Evolutionary conservation across 192 early-diverging fungal species (phyloP).

Genomic region (Cladochytrium replicatum): DNA sequence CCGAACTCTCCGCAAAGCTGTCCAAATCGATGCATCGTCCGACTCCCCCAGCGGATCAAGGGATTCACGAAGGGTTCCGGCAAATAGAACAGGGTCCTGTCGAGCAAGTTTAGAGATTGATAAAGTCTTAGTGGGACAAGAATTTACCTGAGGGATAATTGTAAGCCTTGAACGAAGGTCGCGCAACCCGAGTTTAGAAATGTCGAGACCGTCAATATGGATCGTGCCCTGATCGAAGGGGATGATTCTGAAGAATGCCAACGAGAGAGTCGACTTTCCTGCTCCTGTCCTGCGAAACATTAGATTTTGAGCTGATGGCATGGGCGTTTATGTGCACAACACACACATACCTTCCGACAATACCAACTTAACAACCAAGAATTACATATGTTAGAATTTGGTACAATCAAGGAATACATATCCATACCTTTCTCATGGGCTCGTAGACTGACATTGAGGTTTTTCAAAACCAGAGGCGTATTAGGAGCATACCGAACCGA

Average conservation of each 20-base stretch:
- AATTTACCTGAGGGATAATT: constrained; percentile 47
- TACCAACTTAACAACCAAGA: neutral
- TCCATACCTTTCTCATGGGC: constrained; percentile 13
- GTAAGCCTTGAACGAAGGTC: constrained; percentile 46
- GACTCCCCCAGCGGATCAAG: constrained; percentile 51
- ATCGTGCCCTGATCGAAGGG: constrained; percentile 49
- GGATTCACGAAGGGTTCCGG: constrained; percentile 31
- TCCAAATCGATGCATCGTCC: constrained; percentile 41
- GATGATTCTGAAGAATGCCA: constrained; percentile 64
- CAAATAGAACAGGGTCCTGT: constrained; percentile 42
- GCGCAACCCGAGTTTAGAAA: constrained; percentile 43
- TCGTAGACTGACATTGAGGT: constrained; percentile 9
- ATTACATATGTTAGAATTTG: constrained; percentile 17
- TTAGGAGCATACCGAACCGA: constrained; percentile 14
- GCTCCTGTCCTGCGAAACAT: constrained; percentile 59
- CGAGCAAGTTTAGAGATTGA: too few species aligned
- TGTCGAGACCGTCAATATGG: constrained; percentile 61
- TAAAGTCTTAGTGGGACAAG: too few species aligned
- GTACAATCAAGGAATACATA: constrained; percentile 12
- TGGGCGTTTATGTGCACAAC: neutral
- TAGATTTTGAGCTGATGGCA: too few species aligned
- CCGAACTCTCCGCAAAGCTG: constrained; percentile 34
- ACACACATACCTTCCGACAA: neutral
- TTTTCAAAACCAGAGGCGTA: constrained; percentile 16
- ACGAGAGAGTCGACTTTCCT: constrained; percentile 63